These are phyloP conservation scores for Metschnikowia lachancei DNA, from an alignment of 805 yeast species.

Conservation along the genomic window DNA sequence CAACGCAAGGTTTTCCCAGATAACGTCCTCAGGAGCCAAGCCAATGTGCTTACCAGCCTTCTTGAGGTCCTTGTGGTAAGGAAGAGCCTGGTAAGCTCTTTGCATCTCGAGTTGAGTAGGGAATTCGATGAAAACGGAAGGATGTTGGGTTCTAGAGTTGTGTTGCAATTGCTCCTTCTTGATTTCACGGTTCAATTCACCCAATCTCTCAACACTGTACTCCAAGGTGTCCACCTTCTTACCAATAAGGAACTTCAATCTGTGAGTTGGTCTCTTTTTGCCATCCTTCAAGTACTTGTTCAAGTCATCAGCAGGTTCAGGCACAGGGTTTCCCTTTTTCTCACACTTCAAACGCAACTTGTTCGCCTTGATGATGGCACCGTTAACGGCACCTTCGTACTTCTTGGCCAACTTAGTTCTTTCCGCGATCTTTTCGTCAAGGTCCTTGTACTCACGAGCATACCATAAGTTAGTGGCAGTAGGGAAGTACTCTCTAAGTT, in stretches of 20 bases:
- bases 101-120: conserved; percentile 84
- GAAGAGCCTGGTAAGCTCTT: conserved; percentile 80
- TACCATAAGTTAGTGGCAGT: conserved; percentile 56
- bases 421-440: conserved; percentile 57
- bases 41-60: conserved; percentile 54
- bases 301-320: conserved; percentile 56
- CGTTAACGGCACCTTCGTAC: conserved; percentile 65
- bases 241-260: conserved; percentile 67
- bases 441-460: conserved; percentile 60
- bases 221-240: conserved; percentile 82
- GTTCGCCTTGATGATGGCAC: conserved; percentile 57
- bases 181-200: conserved; percentile 68
- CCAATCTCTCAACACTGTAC: conserved; percentile 64
- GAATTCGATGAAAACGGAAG: conserved; percentile 79
- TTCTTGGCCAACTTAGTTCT: conserved; percentile 59
- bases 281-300: conserved; percentile 63
- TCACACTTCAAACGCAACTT: conserved; percentile 52
- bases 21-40: conserved; percentile 73
- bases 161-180: conserved; percentile 52
- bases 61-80: conserved; percentile 49
- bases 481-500: conserved; percentile 60
- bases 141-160: conserved; percentile 49
- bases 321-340: conserved; percentile 55
- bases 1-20: conserved; percentile 75
- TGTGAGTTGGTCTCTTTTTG: conserved; percentile 79